phyloP scores from a whole-genome alignment of 1,284 basidiomycete genomes.

The Leccinum huronense region DNA sequence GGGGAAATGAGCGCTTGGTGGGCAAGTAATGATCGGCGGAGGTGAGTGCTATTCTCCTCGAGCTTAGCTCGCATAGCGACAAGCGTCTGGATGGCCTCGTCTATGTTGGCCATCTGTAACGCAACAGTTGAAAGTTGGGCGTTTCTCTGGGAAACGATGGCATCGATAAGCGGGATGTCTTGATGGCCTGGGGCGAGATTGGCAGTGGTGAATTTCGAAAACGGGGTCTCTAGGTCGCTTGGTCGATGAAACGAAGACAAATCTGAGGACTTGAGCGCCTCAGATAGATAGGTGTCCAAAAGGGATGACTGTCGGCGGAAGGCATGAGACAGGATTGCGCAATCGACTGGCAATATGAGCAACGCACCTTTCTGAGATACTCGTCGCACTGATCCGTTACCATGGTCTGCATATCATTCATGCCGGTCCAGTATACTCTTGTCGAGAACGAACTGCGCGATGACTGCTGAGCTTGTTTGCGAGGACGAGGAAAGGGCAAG shows the following conservation, averaged over 20 bases:
- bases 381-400: slow-evolving; percentile 22
- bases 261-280: not conserved
- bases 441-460: slow-evolving; percentile 3
- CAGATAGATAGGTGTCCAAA: slow-evolving; percentile 20
- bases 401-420: slow-evolving; percentile 19
- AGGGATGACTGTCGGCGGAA: slow-evolving; percentile 16
- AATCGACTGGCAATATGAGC: slow-evolving; percentile 21
- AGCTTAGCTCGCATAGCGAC: slow-evolving; percentile 16
- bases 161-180: slow-evolving; percentile 19
- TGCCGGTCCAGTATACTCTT: slow-evolving; percentile 2
- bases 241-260: slow-evolving; percentile 9
- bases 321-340: slow-evolving; percentile 37
- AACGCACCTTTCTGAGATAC: slow-evolving; percentile 24
- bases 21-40: slow-evolving; percentile 21
- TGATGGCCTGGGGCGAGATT: slow-evolving; percentile 14
- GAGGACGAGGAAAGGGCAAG: slow-evolving; percentile 8
- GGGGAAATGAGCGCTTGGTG: slow-evolving; percentile 24
- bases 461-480: slow-evolving; percentile 7
- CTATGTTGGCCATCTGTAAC: slow-evolving; percentile 21
- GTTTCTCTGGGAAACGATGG: slow-evolving; percentile 20
- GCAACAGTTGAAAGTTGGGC: slow-evolving; percentile 22
- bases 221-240: slow-evolving; percentile 19
- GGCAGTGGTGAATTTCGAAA: not conserved
- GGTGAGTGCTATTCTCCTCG: slow-evolving; percentile 14
- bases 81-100: slow-evolving; percentile 23